Evolutionary conservation across 2,329 filamentous ascomycete species (phyloP).

Genomic region (Scleromitrula shiraiana): DNA sequence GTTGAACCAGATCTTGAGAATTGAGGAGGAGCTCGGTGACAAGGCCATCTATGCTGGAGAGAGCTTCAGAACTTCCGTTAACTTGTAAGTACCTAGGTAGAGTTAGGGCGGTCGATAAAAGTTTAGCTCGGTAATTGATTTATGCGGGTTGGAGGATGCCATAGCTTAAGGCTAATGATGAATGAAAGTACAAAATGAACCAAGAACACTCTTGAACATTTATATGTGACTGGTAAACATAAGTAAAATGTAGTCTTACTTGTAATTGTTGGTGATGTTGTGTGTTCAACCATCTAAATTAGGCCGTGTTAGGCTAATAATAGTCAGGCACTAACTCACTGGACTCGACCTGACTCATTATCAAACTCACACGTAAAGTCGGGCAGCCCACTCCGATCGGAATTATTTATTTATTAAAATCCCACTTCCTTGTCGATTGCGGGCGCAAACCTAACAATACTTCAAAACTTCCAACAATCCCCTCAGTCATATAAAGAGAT

Average conservation of each 20-base stretch:
- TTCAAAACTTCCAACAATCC: neutral
- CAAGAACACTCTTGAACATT: too few species aligned
- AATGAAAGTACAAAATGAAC: constrained; percentile 8
- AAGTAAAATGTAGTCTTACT: too few species aligned
- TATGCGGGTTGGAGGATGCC: constrained; percentile 1
- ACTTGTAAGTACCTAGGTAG: constrained; percentile 63
- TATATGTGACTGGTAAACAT: too few species aligned
- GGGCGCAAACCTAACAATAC: constrained; percentile 6
- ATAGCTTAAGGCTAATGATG: constrained; percentile 3
- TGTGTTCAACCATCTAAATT: neutral
- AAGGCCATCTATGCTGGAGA: constrained; percentile 86
- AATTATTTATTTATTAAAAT: neutral
- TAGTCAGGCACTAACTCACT: neutral
- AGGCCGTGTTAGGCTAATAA: neutral
- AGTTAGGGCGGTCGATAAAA: constrained; percentile 2
- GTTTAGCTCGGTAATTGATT: neutral
- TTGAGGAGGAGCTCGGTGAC: constrained; percentile 95
- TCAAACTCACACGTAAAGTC: neutral
- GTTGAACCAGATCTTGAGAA: constrained; percentile 99
- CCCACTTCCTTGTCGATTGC: neutral
- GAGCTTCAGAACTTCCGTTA: constrained; percentile 87
- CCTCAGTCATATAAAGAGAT: neutral
- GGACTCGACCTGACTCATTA: too few species aligned
- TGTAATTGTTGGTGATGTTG: neutral
- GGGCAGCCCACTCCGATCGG: neutral